phyloP scores from a whole-genome alignment of 2,329 filamentous ascomycete species.

The Dothidotthia symphoricarpi region DNA sequence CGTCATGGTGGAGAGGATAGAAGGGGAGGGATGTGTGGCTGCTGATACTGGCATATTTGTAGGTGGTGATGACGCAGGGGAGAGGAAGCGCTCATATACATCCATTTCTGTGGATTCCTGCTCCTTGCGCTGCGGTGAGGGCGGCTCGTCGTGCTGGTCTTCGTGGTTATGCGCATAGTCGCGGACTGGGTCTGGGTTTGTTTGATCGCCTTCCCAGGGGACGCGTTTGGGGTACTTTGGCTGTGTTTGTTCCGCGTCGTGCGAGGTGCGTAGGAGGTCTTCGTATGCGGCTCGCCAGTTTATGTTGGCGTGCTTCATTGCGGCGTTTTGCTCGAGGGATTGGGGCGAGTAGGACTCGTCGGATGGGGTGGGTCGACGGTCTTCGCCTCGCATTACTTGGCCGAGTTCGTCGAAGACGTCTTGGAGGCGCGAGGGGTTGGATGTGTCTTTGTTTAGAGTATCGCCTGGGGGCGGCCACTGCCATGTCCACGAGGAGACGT shows the following conservation, averaged over 20 bases:
- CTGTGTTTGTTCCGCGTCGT: constrained; percentile 4
- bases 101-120: constrained; percentile 47
- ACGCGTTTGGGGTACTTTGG: constrained; percentile 13
- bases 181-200: constrained; percentile 32
- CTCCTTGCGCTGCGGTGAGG: constrained; percentile 17
- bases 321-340: constrained; percentile 50
- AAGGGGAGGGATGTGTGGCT: constrained; percentile 13
- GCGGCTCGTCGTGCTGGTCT: constrained; percentile 37
- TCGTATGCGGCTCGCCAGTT: constrained; percentile 60
- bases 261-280: constrained; percentile 52
- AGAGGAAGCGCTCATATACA: constrained; percentile 52
- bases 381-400: not conserved
- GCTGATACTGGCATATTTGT: not conserved
- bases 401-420: constrained; percentile 38
- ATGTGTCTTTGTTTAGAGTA: constrained; percentile 1
- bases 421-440: not conserved
- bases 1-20: constrained; percentile 56
- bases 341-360: constrained; percentile 52
- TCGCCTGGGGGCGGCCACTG: constrained; percentile 21
- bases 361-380: not conserved
- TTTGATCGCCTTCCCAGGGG: constrained; percentile 14
- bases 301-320: constrained; percentile 37
- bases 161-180: constrained; percentile 36
- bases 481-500: constrained; percentile 12
- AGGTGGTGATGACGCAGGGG: constrained; percentile 20